Base-by-base conservation (phyloP, 2,329 filamentous ascomycete genomes). In the Chaetomium strumarium region DNA sequence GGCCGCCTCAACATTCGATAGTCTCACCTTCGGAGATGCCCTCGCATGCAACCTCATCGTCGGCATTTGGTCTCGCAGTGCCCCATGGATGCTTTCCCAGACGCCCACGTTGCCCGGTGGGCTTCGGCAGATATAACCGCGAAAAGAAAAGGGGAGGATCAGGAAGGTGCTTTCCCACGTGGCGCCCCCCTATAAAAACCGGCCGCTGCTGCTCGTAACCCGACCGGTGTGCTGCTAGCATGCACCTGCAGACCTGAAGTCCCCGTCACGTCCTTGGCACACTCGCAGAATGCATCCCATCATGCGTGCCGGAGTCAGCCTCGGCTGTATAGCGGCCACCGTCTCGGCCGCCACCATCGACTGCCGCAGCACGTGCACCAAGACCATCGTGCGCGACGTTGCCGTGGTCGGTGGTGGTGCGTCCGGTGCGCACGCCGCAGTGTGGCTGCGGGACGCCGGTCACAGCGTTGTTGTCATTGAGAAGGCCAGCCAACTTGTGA, bases 381-480 rank as follows among this genome's bases (percentile, higher is more conserved):
- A 49, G 37, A 52, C 46, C 38, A 55, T 60, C 14, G 17, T 38
- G 2, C 49, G 46, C 29, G 58, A 60, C 31, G 58, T 60, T 17
- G 57, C 39, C 12, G 50, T 62, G 5, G 36, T 59, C 17, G 59
- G 59, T 13, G 59, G 59, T 11, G 59, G 59, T 20, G 59, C 56
- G 3, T 55, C 56, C 5, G 59, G 59, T 19, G 47, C 58, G 2
- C 55, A 61, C 7, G 58, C 59, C 12, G 59, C 59, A 6, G 50
- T 60, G 7, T 55, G 58, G 31, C 51, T 61, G 30, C 43, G 53
- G 4, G 59, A 60, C 13, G 39, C 55, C 16, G 54, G 54, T 13
- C 42, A 58, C 14, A 59, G 50, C 8, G 52, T 62, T 12, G 34
- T 60, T n/a, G 46, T 62, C 16, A 47, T 62, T 10, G 60, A 62